Percentiles rank a stretch among this genome's conserved stretches.
These are phyloP conservation scores for Coccomyxa sp. DNA, from an alignment of 139 green algal species.

Conservation along the genomic window DNA sequence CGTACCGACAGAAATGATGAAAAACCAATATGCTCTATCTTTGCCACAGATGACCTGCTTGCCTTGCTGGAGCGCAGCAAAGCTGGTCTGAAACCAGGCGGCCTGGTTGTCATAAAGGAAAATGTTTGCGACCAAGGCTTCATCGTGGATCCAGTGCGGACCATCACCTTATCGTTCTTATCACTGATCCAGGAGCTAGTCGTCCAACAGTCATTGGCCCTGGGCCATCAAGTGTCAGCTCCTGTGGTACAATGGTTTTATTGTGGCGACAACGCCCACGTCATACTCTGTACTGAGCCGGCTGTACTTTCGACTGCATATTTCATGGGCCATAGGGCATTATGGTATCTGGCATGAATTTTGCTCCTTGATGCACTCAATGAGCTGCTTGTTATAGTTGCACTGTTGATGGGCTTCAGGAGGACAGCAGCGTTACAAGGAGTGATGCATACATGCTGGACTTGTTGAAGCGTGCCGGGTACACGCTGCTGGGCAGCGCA, in stretches of 20 bases:
- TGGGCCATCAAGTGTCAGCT: background rate
- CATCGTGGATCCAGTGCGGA: conserved; percentile 68
- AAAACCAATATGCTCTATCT: background rate
- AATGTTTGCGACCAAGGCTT: conserved; percentile 86
- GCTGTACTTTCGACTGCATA: background rate
- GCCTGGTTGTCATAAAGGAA: conserved; percentile 91
- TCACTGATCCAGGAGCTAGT: too few species aligned
- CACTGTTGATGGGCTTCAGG: conserved; percentile 5
- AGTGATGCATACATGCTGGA: conserved; percentile 70
- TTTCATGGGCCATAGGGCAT: background rate
- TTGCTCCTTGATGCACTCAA: background rate
- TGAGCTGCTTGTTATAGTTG: background rate
- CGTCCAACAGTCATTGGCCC: background rate
- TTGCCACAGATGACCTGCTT: conserved; percentile 60
- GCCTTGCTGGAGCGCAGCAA: conserved; percentile 65
- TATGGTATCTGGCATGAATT: background rate
- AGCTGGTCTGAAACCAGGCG: conserved; percentile 60
- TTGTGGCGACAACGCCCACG: background rate
- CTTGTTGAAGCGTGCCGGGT: conserved; percentile 47
- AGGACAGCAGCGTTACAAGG: conserved; percentile 84
- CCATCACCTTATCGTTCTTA: background rate
- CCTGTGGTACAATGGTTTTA: background rate
- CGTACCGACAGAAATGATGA: background rate
- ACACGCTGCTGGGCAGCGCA: conserved; percentile 39
- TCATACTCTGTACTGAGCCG: background rate